These are phyloP conservation scores for Mycena amicta DNA, from an alignment of 768 basidiomycete species.

Conservation along the genomic window DNA sequence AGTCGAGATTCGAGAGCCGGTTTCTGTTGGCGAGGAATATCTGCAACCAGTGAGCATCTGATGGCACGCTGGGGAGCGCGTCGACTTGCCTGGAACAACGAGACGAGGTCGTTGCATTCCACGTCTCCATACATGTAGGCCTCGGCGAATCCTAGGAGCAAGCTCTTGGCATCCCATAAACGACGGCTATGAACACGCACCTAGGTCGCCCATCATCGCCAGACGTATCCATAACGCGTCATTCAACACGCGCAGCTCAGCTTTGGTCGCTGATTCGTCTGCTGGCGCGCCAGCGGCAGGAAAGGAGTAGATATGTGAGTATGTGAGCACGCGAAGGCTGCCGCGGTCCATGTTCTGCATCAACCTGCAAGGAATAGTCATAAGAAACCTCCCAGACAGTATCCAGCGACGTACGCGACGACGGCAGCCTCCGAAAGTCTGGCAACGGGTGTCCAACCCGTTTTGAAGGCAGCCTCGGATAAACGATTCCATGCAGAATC, in stretches of 20 bases:
- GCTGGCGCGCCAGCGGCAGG: conserved; percentile 30
- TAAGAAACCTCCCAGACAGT: background rate
- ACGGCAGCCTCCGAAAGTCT: conserved; percentile 48
- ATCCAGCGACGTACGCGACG: conserved; percentile 40
- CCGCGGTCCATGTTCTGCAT: conserved; percentile 52
- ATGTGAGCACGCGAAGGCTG: conserved; percentile 50
- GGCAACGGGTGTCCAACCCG: conserved; percentile 46
- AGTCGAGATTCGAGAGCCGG: conserved; percentile 51
- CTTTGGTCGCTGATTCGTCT: conserved; percentile 33
- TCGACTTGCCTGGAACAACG: conserved; percentile 58
- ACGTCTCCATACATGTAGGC: conserved; percentile 81
- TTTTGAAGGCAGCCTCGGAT: conserved; percentile 43
- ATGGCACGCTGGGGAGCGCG: background rate
- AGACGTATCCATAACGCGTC: conserved; percentile 63
- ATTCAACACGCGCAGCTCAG: conserved; percentile 50
- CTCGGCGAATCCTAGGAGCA: conserved; percentile 79
- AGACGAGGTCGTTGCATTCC: conserved; percentile 64
- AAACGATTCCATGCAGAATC: conserved; percentile 46
- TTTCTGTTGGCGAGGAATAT: conserved; percentile 64
- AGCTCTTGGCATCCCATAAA: no score
- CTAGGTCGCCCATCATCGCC: conserved; percentile 62
- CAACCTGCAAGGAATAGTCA: conserved; percentile 33
- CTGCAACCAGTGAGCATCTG: conserved; percentile 33
- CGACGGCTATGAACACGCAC: no score
- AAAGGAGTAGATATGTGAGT: conserved; percentile 47